phyloP scores from a whole-genome alignment of 192 early-diverging fungal genomes.

The Coemansia sp. region DNA sequence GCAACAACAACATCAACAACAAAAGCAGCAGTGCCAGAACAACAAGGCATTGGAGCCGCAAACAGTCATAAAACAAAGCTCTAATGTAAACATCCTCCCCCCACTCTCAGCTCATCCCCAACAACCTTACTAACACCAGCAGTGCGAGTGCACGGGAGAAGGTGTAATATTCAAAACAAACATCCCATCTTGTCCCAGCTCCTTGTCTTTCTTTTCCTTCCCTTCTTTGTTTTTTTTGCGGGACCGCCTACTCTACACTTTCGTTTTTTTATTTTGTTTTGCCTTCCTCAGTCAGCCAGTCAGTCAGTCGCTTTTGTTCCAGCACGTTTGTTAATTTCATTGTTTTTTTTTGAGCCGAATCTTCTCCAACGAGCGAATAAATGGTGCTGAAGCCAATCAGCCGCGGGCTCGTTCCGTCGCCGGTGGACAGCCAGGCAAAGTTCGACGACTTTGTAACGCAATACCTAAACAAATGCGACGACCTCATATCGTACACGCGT shows the following conservation, averaged over 20 bases:
- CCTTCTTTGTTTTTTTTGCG: no score
- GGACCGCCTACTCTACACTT: no score
- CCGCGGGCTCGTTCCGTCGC: constrained; percentile 36
- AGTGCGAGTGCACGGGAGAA: no score
- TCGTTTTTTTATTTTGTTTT: not conserved
- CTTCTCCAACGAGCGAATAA: not conserved
- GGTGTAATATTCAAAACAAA: no score
- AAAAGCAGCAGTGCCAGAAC: no score
- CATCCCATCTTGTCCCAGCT: no score
- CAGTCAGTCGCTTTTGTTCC: no score
- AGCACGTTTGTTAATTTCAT: not conserved
- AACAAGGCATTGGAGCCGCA: no score
- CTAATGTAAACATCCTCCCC: no score
- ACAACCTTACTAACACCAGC: not conserved
- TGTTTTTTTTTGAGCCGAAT: not conserved
- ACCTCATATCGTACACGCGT: constrained; percentile 41
- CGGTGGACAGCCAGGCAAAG: constrained; percentile 16
- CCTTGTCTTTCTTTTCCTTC: no score
- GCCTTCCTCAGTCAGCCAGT: not conserved
- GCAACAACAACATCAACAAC: not conserved
- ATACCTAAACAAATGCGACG: constrained; percentile 54
- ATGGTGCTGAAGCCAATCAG: constrained; percentile 43
- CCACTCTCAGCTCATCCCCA: not conserved
- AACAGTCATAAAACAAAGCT: no score
- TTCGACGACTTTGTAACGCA: constrained; percentile 49